These are phyloP conservation scores for Wickerhamomyces canadensis DNA, from an alignment of 805 yeast genomes.

Conservation along the genomic window DNA sequence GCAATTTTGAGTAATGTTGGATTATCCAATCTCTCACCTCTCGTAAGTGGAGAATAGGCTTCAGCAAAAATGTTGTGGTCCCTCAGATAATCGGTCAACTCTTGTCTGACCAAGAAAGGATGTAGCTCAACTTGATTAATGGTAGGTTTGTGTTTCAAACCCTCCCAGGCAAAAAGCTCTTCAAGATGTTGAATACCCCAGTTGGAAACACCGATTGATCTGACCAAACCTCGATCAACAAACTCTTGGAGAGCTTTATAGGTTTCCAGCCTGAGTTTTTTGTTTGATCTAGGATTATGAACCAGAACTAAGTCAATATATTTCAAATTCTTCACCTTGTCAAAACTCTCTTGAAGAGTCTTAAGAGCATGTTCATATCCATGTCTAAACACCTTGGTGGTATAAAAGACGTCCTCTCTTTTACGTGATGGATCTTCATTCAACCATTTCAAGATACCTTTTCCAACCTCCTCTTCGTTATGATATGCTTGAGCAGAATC, in stretches of 20 bases:
- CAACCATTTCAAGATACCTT: conserved; percentile 46
- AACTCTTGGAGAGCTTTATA: conserved; percentile 74
- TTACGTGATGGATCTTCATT: conserved; percentile 43
- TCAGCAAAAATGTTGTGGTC: conserved; percentile 43
- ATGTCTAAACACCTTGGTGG: conserved; percentile 20
- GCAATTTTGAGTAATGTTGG: conserved; percentile 46
- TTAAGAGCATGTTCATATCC: conserved; percentile 48
- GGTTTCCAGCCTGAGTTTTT: conserved; percentile 47
- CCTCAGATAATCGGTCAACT: conserved; percentile 36
- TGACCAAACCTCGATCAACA: conserved; percentile 48
- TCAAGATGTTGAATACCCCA: conserved; percentile 54
- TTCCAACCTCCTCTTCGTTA: conserved; percentile 67
- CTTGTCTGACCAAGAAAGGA: conserved; percentile 51
- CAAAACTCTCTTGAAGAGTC: conserved; percentile 52
- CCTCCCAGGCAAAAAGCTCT: conserved; percentile 52
- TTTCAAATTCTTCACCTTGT: conserved; percentile 42
- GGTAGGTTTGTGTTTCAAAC: conserved; percentile 49
- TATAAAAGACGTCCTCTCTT: conserved; percentile 44
- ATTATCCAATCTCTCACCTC: conserved; percentile 51
- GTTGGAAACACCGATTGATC: conserved; percentile 71
- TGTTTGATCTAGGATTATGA: conserved; percentile 55
- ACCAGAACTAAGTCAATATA: conserved; percentile 68
- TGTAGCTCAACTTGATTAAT: conserved; percentile 78
- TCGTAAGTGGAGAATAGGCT: conserved; percentile 77
- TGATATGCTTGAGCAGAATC: conserved; percentile 67